Conservation (phyloP, 2,329 filamentous ascomycete genomes). For the Furcasterigmium furcatum region DNA sequence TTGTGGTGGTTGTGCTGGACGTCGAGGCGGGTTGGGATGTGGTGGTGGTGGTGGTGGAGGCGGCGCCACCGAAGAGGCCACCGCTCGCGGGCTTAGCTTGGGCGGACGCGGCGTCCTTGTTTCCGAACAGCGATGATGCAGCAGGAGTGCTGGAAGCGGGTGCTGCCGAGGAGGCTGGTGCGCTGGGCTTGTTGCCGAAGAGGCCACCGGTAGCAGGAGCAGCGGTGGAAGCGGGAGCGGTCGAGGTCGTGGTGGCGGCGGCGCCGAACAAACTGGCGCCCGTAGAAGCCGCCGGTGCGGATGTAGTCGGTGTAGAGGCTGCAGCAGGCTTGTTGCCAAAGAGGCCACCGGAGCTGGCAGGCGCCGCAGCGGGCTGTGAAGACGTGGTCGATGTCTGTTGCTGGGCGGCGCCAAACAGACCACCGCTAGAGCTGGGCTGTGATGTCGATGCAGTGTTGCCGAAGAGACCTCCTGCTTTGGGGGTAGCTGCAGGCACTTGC, state of each 20-base stretch:
- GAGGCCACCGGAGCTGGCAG: slow-evolving; percentile 18
- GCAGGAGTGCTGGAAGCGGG: slow-evolving; percentile 22
- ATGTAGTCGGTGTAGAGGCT: slow-evolving; percentile 24
- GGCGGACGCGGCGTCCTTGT: slow-evolving; percentile 25
- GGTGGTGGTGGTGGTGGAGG: slow-evolving; percentile 24
- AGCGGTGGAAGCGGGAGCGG: slow-evolving; percentile 23
- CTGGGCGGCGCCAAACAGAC: slow-evolving; percentile 13
- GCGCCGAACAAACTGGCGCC: slow-evolving; percentile 21
- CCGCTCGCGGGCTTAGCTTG: slow-evolving; percentile 26
- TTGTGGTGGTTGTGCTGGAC: slow-evolving; percentile 17
- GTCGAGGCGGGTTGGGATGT: slow-evolving; percentile 28
- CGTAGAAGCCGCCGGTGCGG: slow-evolving; percentile 18
- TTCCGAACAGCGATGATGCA: slow-evolving; percentile 27
- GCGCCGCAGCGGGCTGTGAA: slow-evolving; percentile 22
- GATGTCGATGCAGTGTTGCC: slow-evolving; percentile 10
- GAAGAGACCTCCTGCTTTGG: slow-evolving; percentile 17
- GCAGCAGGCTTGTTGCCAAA: slow-evolving; percentile 39
- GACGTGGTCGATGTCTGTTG: slow-evolving; percentile 8
- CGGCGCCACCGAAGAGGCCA: slow-evolving; percentile 24
- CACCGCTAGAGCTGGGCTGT: slow-evolving; percentile 7
- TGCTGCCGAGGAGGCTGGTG: slow-evolving; percentile 21
- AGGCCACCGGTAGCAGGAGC: slow-evolving; percentile 23
- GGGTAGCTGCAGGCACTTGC: slow-evolving; percentile 11
- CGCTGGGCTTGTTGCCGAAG: slow-evolving; percentile 20
- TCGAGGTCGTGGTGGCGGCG: slow-evolving; percentile 17